These are phyloP conservation scores for Tetradesmus obliquus DNA, from an alignment of 139 green algal genomes.

Conservation along the genomic window DNA sequence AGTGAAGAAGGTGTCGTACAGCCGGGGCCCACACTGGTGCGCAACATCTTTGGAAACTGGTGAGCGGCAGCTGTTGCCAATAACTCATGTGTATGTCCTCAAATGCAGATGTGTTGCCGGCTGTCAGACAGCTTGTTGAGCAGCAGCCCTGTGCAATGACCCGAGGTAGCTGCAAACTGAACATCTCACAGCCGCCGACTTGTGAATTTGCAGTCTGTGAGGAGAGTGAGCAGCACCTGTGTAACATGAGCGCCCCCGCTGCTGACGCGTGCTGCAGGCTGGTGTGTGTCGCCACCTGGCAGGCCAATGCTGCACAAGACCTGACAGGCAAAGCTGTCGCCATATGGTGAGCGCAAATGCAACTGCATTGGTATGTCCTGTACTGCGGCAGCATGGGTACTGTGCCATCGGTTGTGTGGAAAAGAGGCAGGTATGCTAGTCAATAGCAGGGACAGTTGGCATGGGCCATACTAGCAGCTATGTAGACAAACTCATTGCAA, in stretches of 20 bases:
- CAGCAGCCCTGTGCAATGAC: too few species aligned
- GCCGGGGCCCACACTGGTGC: slow-evolving; percentile 36
- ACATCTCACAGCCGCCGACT: too few species aligned
- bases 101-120: too few species aligned
- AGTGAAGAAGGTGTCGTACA: slow-evolving; percentile 18
- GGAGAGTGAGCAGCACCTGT: too few species aligned
- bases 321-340: slow-evolving; percentile 58
- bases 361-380: background rate
- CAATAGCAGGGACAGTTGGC: too few species aligned
- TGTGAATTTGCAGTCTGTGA: too few species aligned
- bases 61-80: background rate
- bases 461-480: too few species aligned
- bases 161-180: too few species aligned
- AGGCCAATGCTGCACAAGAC: slow-evolving; percentile 65
- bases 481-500: too few species aligned
- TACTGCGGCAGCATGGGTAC: background rate
- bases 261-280: slow-evolving; percentile 44
- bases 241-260: background rate
- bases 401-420: background rate
- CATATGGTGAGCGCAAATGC: slow-evolving; percentile 44
- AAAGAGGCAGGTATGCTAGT: too few species aligned
- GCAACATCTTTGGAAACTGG: slow-evolving; percentile 63
- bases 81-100: background rate
- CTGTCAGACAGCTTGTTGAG: too few species aligned
- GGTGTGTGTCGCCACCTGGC: slow-evolving; percentile 62